These are phyloP conservation scores for Neurospora terricola DNA, from an alignment of 495 filamentous ascomycete genomes.

Conservation along the genomic window DNA sequence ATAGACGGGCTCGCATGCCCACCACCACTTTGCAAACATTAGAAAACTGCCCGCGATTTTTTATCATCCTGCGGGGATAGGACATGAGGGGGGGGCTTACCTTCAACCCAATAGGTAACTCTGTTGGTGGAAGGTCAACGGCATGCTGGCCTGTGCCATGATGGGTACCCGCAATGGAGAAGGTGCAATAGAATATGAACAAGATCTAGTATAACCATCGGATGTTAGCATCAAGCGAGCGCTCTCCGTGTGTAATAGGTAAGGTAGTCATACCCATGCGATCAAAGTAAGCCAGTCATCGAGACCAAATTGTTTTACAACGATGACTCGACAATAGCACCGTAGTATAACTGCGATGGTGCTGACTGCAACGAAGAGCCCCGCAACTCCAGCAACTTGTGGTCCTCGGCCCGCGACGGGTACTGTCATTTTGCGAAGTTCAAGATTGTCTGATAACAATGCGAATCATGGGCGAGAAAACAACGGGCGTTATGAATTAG, in stretches of 20 bases:
- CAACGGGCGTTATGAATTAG: not conserved
- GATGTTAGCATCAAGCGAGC: not conserved
- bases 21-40: slow-evolving; percentile 8
- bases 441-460: too few relatives aligned
- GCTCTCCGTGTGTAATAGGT: not conserved
- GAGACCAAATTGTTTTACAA: not conserved
- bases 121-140: not conserved
- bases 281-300: not conserved
- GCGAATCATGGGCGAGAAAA: not conserved
- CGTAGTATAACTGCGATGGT: not conserved
- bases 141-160: not conserved
- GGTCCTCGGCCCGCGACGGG: not conserved
- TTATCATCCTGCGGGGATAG: too few relatives aligned
- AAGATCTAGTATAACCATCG: not conserved
- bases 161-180: not conserved
- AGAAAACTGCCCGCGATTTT: too few relatives aligned
- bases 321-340: not conserved
- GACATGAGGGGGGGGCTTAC: not conserved
- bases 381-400: not conserved
- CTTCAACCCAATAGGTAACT: not conserved
- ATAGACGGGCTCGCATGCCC: slow-evolving; percentile 16
- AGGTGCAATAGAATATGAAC: not conserved
- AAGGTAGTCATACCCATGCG: not conserved
- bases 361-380: not conserved
- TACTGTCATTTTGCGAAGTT: not conserved